A percentile compares a stretch with the other conserved stretches of the same genome.
Conservation (phyloP, 2,329 filamentous ascomycete species). For the Apiospora aurea region DNA sequence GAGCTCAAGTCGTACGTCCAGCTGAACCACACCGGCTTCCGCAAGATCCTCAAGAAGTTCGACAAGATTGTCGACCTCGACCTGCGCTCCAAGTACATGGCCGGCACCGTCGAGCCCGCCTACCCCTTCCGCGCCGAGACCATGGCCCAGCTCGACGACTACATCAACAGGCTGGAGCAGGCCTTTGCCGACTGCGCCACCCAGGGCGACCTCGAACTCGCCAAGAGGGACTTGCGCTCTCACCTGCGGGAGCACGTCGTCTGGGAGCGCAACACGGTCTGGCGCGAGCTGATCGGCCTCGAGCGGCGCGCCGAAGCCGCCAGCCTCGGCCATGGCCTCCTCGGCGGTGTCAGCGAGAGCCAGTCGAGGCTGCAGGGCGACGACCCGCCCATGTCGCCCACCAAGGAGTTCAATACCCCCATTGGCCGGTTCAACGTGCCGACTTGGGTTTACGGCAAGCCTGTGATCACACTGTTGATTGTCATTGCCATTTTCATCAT, state of each 20-base stretch:
- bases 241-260: constrained; percentile 96
- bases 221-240: constrained; percentile 84
- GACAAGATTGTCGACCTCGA: constrained; percentile 92
- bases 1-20: constrained; percentile 96
- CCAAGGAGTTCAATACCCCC: constrained; percentile 79
- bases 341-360: constrained; percentile 76
- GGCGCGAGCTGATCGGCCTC: constrained; percentile 98
- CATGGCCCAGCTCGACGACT: constrained; percentile 72
- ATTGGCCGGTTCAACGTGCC: constrained; percentile 80
- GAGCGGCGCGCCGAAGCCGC: constrained; percentile 95
- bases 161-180: constrained; percentile 77
- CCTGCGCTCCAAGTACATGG: constrained; percentile 80
- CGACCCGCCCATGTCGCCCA: constrained; percentile 66
- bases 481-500: constrained; percentile 77
- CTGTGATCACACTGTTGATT: constrained; percentile 76
- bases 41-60: constrained; percentile 97
- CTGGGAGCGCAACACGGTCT: constrained; percentile 98
- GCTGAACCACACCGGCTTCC: constrained; percentile 95
- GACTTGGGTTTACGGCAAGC: constrained; percentile 82
- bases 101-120: constrained; percentile 74
- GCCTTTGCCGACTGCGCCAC: constrained; percentile 85
- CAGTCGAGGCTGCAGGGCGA: constrained; percentile 84
- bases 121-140: constrained; percentile 83
- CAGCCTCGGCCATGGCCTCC: constrained; percentile 83
- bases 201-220: constrained; percentile 76